A percentile compares a stretch with the other conserved stretches of the same genome.
phyloP scores from a whole-genome alignment of 1,284 basidiomycete genomes.

The Mycena sp. region DNA sequence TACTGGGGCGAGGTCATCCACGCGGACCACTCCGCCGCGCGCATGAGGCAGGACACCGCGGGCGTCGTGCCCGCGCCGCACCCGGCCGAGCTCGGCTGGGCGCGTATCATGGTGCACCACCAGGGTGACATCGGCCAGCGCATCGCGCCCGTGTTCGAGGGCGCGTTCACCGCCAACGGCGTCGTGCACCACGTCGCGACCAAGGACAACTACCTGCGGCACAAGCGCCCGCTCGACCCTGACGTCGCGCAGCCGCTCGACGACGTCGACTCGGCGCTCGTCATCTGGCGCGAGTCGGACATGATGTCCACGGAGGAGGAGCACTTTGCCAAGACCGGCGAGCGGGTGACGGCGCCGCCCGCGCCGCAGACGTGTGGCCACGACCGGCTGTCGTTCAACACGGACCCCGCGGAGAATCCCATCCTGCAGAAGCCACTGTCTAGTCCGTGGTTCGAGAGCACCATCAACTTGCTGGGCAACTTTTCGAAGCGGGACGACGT shows the following conservation, averaged over 20 bases:
- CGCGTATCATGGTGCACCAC: constrained; percentile 75
- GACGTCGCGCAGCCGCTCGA: constrained; percentile 48
- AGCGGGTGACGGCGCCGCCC: constrained; percentile 31
- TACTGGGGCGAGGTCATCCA: constrained; percentile 79
- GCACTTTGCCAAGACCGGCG: constrained; percentile 45
- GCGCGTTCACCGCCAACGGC: constrained; percentile 77
- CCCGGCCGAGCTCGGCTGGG: constrained; percentile 69
- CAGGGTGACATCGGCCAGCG: constrained; percentile 62
- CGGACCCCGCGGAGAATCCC: constrained; percentile 64
- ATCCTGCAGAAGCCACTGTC: constrained; percentile 49
- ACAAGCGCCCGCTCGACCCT: constrained; percentile 69
- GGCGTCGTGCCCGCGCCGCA: constrained; percentile 55
- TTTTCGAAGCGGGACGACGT: constrained; percentile 61
- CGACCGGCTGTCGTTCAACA: constrained; percentile 76
- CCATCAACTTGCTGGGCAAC: constrained; percentile 49
- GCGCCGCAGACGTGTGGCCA: constrained; percentile 67
- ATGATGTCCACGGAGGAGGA: constrained; percentile 64
- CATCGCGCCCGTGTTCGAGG: constrained; percentile 73
- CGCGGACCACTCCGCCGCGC: constrained; percentile 54
- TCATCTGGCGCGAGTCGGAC: constrained; percentile 80
- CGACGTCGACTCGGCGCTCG: constrained; percentile 60
- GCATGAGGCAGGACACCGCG: constrained; percentile 69
- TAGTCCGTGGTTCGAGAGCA: constrained; percentile 51
- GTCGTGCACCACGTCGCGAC: constrained; percentile 80
- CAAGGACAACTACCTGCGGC: constrained; percentile 74